Conservation (phyloP, 1,284 basidiomycete species). For the Trichosporon faecale region DNA sequence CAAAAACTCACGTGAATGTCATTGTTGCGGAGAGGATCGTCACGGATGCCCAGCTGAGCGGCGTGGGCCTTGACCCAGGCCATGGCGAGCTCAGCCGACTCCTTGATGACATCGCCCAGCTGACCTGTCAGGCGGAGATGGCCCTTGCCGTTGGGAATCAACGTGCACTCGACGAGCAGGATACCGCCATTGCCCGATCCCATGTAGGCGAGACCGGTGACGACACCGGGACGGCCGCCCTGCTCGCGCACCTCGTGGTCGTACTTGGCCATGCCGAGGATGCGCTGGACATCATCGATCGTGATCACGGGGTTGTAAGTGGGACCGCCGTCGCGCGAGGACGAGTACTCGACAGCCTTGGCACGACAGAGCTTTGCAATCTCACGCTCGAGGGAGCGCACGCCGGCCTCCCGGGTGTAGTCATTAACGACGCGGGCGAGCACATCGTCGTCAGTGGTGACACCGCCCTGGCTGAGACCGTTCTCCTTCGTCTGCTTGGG, state of each 20-base stretch:
- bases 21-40: conserved; percentile 53
- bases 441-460: conserved; percentile 66
- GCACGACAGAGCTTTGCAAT: conserved; percentile 79
- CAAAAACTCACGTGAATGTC: conserved; percentile 63
- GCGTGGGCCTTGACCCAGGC: conserved; percentile 89
- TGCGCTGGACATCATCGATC: conserved; percentile 71
- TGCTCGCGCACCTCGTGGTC: conserved; percentile 62
- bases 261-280: conserved; percentile 76
- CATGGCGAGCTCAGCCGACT: conserved; percentile 89
- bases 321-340: conserved; percentile 28
- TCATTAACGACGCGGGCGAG: conserved; percentile 87
- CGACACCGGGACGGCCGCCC: conserved; percentile 38
- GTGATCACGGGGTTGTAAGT: conserved; percentile 65
- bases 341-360: conserved; percentile 84
- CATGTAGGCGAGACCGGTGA: conserved; percentile 45
- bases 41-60: conserved; percentile 62
- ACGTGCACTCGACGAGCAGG: conserved; percentile 58
- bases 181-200: conserved; percentile 78
- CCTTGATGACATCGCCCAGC: conserved; percentile 94
- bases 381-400: conserved; percentile 82
- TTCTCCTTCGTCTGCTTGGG: conserved; percentile 90
- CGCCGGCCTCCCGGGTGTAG: conserved; percentile 93
- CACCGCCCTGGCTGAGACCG: conserved; percentile 75
- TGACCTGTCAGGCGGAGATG: conserved; percentile 69
- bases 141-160: conserved; percentile 40